A percentile compares a stretch with the other conserved stretches of the same genome.
These are phyloP conservation scores for Tylopilus rubrobrunneus DNA, from an alignment of 768 basidiomycete genomes.

Conservation along the genomic window DNA sequence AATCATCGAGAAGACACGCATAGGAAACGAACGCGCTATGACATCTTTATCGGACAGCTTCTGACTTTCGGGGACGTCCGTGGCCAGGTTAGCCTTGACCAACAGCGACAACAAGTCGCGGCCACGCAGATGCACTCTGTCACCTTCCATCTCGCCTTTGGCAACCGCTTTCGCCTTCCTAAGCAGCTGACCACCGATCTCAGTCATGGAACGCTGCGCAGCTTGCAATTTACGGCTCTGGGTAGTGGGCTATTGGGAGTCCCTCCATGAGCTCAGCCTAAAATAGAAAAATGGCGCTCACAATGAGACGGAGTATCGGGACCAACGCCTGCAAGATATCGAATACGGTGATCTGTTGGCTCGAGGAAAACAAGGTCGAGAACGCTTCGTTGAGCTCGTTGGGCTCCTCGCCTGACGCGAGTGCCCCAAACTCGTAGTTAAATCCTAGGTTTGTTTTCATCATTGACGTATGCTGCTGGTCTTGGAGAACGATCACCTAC, in stretches of 20 bases:
- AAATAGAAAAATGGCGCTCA: constrained; percentile 17
- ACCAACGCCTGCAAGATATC: constrained; percentile 33
- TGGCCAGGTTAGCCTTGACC: constrained; percentile 53
- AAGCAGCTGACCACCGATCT: constrained; percentile 49
- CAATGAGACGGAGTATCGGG: constrained; percentile 38
- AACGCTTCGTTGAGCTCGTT: constrained; percentile 35
- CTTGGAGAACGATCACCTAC: constrained; percentile 13
- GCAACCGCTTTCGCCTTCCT: constrained; percentile 45
- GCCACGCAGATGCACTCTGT: constrained; percentile 26
- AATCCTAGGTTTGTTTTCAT: constrained; percentile 29
- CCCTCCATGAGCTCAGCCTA: not conserved
- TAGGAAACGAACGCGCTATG: constrained; percentile 41
- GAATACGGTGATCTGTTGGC: constrained; percentile 17
- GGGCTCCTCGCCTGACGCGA: constrained; percentile 21
- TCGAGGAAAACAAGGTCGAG: constrained; percentile 25
- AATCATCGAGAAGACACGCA: too few species aligned
- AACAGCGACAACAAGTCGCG: constrained; percentile 47
- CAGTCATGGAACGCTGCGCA: constrained; percentile 41
- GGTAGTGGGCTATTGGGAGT: constrained; percentile 20
- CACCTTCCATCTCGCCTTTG: constrained; percentile 32
- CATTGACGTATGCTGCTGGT: not conserved
- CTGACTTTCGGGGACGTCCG: constrained; percentile 52
- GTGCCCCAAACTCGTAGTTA: constrained; percentile 34
- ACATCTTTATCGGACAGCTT: constrained; percentile 62
- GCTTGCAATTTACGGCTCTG: constrained; percentile 10